Percentiles rank a stretch among this genome's conserved stretches.
Evolutionary conservation across 2,329 filamentous ascomycete species (phyloP).

Genomic region (Trichoderma cornu-damae): DNA sequence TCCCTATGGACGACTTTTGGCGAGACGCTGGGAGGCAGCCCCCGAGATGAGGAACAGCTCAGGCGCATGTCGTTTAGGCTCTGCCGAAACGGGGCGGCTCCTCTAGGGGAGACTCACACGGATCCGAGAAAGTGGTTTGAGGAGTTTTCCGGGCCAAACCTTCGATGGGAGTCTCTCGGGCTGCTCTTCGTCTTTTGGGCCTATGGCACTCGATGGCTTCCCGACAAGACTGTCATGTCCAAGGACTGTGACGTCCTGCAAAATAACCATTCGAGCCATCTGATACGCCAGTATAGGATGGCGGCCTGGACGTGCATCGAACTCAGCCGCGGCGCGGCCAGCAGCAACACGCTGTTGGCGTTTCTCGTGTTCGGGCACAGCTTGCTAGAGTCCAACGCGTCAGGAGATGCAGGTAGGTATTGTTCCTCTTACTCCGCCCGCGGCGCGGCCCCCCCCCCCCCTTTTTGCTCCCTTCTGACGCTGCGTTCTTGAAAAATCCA

Average conservation of each 20-base stretch:
- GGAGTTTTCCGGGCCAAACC: conserved; percentile 34
- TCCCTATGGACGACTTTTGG: conserved; percentile 3
- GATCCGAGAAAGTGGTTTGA: conserved; percentile 34
- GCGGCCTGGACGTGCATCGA: conserved; percentile 16
- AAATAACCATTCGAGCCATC: not conserved
- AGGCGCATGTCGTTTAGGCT: conserved; percentile 31
- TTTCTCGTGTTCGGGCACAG: conserved; percentile 11
- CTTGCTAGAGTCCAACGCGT: conserved; percentile 10
- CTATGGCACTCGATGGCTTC: not conserved
- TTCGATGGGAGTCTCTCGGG: conserved; percentile 42
- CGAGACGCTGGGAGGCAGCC: not conserved
- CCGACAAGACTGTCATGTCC: not conserved
- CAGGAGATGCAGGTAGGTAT: conserved; percentile 12
- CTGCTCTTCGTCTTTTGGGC: conserved; percentile 29
- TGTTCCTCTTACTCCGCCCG: not conserved
- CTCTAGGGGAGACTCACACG: conserved; percentile 33
- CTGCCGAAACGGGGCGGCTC: conserved; percentile 35
- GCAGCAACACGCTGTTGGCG: not conserved
- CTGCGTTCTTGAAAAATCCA: too few species aligned
- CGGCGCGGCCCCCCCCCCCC: not conserved
- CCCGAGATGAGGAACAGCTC: not conserved
- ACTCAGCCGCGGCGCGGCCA: conserved; percentile 10
- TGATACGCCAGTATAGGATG: conserved; percentile 1
- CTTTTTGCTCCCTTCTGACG: not conserved
- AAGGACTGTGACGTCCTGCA: not conserved